A percentile compares a stretch with the other conserved stretches of the same genome.
Evolutionary conservation across 805 yeast genomes (phyloP).

Genomic region (Ogataea trehaloabstinens): DNA sequence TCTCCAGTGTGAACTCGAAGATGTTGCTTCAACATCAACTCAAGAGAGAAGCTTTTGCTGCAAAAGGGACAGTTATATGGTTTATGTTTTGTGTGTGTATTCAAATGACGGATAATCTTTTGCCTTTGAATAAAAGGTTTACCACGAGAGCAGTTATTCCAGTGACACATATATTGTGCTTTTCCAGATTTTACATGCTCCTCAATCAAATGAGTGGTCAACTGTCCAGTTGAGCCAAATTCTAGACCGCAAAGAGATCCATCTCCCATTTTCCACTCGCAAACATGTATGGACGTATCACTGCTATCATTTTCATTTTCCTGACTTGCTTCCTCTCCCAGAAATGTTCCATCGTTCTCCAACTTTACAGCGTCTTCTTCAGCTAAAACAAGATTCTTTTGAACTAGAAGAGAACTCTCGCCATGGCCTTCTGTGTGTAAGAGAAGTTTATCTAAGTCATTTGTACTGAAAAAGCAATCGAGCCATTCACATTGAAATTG

Average conservation of each 20-base stretch:
- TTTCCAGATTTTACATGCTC: slow-evolving; percentile 76
- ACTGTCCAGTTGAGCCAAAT: slow-evolving; percentile 54
- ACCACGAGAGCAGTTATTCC: slow-evolving; percentile 75
- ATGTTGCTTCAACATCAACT: slow-evolving; percentile 77
- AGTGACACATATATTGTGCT: slow-evolving; percentile 64
- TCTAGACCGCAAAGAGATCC: slow-evolving; percentile 43
- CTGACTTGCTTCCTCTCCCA: not conserved
- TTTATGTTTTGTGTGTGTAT: slow-evolving; percentile 80
- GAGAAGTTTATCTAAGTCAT: slow-evolving; percentile 51
- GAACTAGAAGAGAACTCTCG: not conserved
- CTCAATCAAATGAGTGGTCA: slow-evolving; percentile 68
- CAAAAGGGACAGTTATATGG: slow-evolving; percentile 77
- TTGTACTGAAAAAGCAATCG: slow-evolving; percentile 59
- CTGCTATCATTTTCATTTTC: slow-evolving; percentile 14
- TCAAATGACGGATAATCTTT: slow-evolving; percentile 80
- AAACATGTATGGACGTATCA: slow-evolving; percentile 17
- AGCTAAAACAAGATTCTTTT: not conserved
- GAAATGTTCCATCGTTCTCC: not conserved
- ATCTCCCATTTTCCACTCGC: slow-evolving; percentile 39
- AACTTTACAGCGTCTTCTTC: not conserved
- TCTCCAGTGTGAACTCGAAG: slow-evolving; percentile 85
- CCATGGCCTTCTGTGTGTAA: slow-evolving; percentile 44
- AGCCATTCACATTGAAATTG: slow-evolving; percentile 69
- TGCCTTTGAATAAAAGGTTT: slow-evolving; percentile 77
- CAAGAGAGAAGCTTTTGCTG: slow-evolving; percentile 70